Base-by-base conservation (phyloP, 2,329 filamentous ascomycete species). In the Corinectria fuckeliana region DNA sequence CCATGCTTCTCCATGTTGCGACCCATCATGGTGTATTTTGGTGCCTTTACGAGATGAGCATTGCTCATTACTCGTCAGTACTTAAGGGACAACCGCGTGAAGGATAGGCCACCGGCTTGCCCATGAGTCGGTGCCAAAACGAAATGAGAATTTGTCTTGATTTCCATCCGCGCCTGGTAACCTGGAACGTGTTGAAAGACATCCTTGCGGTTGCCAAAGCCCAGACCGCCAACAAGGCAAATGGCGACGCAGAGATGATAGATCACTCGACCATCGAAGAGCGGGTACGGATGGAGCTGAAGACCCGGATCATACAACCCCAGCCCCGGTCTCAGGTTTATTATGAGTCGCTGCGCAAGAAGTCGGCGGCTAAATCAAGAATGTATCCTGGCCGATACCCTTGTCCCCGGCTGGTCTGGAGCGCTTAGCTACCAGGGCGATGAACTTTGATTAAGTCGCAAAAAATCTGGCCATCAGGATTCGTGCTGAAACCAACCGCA, bases 241-340 rank as follows among this genome's bases (percentile, higher is more conserved):
- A 38, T 52, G 26, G 34, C 50, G 39, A 47, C 39, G 20, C 45
- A 8, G 25, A 45, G 32, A 58, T 54, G 42, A 45, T 51, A 44
- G 21, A 61, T 58, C 54, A 39, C 45, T 47, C 36, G 56, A 59
- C 50, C 45, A 10, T 16, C 20, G 26, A 38, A 58, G 53, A 45
- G 48, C 28, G 45, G 39, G 41, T 26, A 44, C 58, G 48, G 58
- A 44, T 54, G 48, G 58, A 57, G 42, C 49, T 57, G 44, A 61
- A 50, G 49, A 34, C 25, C 50, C 34, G 48, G 55, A 54, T 36
- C 32, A 32, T 34, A 36, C 49, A 50, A 44, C 34, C 38, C n/a
- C 18, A 36, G 30, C 50, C 56, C 21, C 45, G 49, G 45, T 41
- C 36, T 50, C 50, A 39, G 38, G 21, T 39, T 50, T 54, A 53